Evolutionary conservation across 2,329 filamentous ascomycete species (phyloP), one percentile per base, ranked within the genome.

Genomic region (Pseudocercospora fuligena): DNA sequence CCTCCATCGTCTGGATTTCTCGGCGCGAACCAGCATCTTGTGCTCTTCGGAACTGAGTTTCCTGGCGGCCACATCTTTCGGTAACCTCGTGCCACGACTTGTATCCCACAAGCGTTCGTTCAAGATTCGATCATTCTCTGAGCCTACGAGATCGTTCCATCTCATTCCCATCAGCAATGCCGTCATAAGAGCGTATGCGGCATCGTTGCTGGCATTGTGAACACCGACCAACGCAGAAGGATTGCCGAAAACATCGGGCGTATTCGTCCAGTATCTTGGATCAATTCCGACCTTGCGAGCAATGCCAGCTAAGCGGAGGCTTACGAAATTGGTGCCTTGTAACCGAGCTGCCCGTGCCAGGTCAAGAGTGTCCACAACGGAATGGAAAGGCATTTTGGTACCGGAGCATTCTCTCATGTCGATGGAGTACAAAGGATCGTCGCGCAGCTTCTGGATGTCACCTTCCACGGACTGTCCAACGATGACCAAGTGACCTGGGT

Each of bases 181-280:
- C 5, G 65, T 51, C 29, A 67, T 57, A 14, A 67, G 33, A 5
- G 61, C 29, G 51, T 67, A 67, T 9, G 65, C 65, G 1, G 65
- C 65, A 25, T 67, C 65, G 27, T 67, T 67, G 25, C 65, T 63
- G 27, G 65, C 65, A 33, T 64, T 67, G 40, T 67, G 61, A 12
- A 58, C 21, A n/a, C 65, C 25, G 12, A 19, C 5, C 56, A 58
- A 19, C 19, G 16, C 56, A 5, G 6, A 33, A 33, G 4, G 1
- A n/a, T 23, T 36, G n/a, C 56, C 56, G 3, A 58, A 58, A 3
- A 36, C 5, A 16, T 58, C 56, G 1, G 12, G 16, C 14, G 16
- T 16, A 16, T 23, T 40, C 11, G 43, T 31, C 11, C 31, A 49
- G 61, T 67, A 64, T 40, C 47, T 61, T 6, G 51, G 25, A 11